Percentiles rank a stretch among this genome's conserved stretches.
phyloP scores from a whole-genome alignment of 345 rosid species.

The Moricandia arvensis region DNA sequence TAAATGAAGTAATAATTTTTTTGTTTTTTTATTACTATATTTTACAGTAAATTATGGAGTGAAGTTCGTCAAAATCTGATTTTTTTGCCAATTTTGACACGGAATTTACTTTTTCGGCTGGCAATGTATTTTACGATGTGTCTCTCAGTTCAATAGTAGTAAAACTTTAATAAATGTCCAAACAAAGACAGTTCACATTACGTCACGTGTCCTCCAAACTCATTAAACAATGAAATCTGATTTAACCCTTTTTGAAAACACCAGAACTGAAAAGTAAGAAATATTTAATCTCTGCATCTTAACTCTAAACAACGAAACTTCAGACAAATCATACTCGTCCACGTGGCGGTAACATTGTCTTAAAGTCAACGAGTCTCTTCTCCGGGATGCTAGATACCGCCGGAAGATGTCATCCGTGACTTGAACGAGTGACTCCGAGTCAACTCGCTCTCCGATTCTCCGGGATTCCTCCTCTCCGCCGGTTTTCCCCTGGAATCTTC shows the following conservation, averaged over 20 bases:
- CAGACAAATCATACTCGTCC: background rate
- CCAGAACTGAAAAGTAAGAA: background rate
- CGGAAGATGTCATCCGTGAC: conserved; percentile 55
- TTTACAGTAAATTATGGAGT: no score
- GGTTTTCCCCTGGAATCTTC: conserved; percentile 41
- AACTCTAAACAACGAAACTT: background rate
- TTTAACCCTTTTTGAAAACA: background rate
- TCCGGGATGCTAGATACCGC: conserved; percentile 24
- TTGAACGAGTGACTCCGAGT: conserved; percentile 44
- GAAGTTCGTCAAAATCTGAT: no score
- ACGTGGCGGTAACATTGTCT: background rate
- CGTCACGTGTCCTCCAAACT: background rate
- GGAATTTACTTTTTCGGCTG: no score
- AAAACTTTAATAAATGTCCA: background rate
- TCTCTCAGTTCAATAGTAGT: no score
- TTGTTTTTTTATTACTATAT: no score
- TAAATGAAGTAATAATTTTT: no score
- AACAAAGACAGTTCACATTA: background rate
- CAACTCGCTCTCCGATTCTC: conserved; percentile 36
- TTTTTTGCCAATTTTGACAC: no score
- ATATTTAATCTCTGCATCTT: background rate
- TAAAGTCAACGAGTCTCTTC: conserved; percentile 25
- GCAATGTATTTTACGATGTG: no score
- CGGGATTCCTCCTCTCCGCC: conserved; percentile 30
- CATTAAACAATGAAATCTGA: background rate